Base-by-base conservation (phyloP, 83 land plant species). In the Picea abies region DNA sequence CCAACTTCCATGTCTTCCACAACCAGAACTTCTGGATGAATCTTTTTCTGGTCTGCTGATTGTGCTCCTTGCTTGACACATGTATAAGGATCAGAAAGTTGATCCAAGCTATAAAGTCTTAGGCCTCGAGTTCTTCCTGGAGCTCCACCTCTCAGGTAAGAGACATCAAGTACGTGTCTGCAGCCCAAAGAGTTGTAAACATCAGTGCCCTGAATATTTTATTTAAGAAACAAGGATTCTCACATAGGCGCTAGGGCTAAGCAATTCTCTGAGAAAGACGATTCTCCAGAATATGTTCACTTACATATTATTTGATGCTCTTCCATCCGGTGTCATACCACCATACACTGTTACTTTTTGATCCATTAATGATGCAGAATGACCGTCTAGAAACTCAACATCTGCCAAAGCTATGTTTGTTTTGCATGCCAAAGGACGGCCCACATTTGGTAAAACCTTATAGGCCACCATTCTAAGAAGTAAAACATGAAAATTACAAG, bases 111-210 rank as follows among this genome's bases (percentile, higher is more conserved):
- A 70, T 79, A 52, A 20, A 76, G 4, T 32, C 82, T 79, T 35
- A 94, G 80, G 49, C 96, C 94, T 82, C 95, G 86, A 49, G 96
- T 96, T 61, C 89, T 80, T 14, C 93, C 91, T 14, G 96, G 98
- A 44, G 98, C 93, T 22, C 98, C 98, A 49, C 93, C 96, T 82
- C 84, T 84, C 26, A 92, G 85, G 5, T 85, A 84, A 19, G 91
- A 91, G 11, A 86, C 75, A 82, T 95, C 96, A 63, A 93, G 81
- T 10, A 86, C 83, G 41, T 81, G 83, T 77, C 97, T 95, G 89
- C 67, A 60, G 44, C 19, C 63, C 37, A 20, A 58, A 10, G 35
- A 10, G 3, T 61, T 52, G 2, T 64, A 37, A 41, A n/a, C 7
- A 37, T 56, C 47, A 60, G 35, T 79, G 60, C 52, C 78, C 79